Percentiles rank a stretch among this genome's conserved stretches.
Evolutionary conservation across 2,329 filamentous ascomycete species (phyloP).

Genomic region (Aspergillus awamori): DNA sequence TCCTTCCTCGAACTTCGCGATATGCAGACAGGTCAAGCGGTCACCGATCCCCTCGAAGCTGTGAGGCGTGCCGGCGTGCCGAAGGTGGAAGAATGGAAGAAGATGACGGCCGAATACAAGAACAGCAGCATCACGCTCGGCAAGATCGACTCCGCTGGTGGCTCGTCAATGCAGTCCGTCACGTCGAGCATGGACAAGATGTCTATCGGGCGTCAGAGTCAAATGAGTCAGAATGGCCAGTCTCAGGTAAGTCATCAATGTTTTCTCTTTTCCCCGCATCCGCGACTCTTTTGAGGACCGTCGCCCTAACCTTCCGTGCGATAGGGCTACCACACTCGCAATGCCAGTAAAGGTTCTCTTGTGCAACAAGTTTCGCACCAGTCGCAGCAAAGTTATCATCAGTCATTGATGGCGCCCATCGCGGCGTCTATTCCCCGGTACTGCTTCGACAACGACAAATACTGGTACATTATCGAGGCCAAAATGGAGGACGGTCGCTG

Average conservation of each 20-base stretch:
- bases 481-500: constrained; percentile 85
- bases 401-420: constrained; percentile 69
- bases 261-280: not conserved
- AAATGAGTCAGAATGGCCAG: constrained; percentile 54
- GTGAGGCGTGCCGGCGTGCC: constrained; percentile 88
- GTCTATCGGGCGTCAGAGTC: constrained; percentile 67
- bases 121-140: constrained; percentile 97
- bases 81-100: constrained; percentile 98
- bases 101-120: constrained; percentile 98
- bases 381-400: constrained; percentile 52
- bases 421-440: constrained; percentile 86
- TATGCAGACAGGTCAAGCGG: constrained; percentile 82
- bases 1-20: constrained; percentile 96
- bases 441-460: constrained; percentile 95
- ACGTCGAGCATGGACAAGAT: constrained; percentile 75
- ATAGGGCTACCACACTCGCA: constrained; percentile 44
- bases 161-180: constrained; percentile 55
- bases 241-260: constrained; percentile 49
- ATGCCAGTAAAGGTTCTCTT: constrained; percentile 40
- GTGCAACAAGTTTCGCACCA: constrained; percentile 43
- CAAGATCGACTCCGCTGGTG: constrained; percentile 67
- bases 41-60: constrained; percentile 79
- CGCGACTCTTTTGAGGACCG: not conserved
- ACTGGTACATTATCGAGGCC: constrained; percentile 97
- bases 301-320: constrained; percentile 6